These are phyloP conservation scores for Phylloboletellus chloephorus DNA, from an alignment of 1,284 basidiomycete genomes.

Conservation along the genomic window DNA sequence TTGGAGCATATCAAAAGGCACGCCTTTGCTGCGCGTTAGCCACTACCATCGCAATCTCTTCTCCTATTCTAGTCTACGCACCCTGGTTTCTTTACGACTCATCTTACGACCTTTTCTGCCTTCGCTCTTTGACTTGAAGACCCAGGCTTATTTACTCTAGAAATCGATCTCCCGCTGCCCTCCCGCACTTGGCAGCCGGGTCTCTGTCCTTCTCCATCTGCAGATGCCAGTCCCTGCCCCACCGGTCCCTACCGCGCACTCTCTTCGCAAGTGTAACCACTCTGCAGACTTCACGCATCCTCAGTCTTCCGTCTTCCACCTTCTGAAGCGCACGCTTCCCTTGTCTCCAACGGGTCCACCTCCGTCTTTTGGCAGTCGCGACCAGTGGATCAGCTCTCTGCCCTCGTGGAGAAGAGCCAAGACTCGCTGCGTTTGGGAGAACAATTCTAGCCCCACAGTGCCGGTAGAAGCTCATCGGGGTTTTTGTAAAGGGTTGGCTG, in stretches of 20 bases:
- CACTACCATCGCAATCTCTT: constrained; percentile 38
- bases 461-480: constrained; percentile 33
- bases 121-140: constrained; percentile 29
- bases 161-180: constrained; percentile 37
- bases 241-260: constrained; percentile 51
- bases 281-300: constrained; percentile 38
- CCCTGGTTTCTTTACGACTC: constrained; percentile 56
- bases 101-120: constrained; percentile 35
- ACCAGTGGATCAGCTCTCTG: constrained; percentile 66
- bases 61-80: constrained; percentile 32
- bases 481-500: constrained; percentile 71
- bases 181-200: constrained; percentile 38
- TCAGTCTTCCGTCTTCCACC: constrained; percentile 42
- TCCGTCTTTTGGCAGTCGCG: constrained; percentile 56
- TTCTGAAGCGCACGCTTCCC: constrained; percentile 52
- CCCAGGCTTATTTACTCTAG: constrained; percentile 31
- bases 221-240: constrained; percentile 84
- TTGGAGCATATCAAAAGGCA: constrained; percentile 60
- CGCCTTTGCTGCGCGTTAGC: constrained; percentile 87
- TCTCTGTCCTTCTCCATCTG: constrained; percentile 35
- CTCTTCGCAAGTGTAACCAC: constrained; percentile 51
- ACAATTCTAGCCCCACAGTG: constrained; percentile 33
- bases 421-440: constrained; percentile 59
- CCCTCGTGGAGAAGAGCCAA: constrained; percentile 66
- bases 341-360: constrained; percentile 54